These are phyloP conservation scores for Sequoiadendron giganteum DNA, from an alignment of 75 land plant genomes.

Conservation along the genomic window DNA sequence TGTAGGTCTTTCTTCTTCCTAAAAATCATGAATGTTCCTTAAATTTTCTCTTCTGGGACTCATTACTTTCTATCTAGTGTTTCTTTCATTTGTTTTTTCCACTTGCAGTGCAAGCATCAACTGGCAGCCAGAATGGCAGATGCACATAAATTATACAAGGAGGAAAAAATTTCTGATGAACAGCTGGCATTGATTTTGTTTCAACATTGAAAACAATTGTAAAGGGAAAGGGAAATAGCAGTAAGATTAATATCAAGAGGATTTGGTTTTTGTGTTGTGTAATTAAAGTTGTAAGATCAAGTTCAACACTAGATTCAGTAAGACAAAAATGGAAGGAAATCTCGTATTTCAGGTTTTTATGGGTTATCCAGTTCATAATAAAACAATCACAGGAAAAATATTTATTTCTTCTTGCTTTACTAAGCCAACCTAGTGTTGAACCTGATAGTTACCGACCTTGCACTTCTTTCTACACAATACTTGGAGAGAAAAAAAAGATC, in stretches of 20 bases:
- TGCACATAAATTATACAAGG: constrained; percentile 49
- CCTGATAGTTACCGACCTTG: background rate
- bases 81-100: background rate
- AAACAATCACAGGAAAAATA: background rate
- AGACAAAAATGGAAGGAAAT: background rate
- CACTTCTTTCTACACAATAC: background rate
- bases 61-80: background rate
- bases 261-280: background rate
- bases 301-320: background rate
- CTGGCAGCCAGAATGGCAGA: constrained; percentile 92
- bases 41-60: background rate
- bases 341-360: background rate
- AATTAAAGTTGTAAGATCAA: background rate
- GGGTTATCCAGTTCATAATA: background rate
- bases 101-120: constrained; percentile 92
- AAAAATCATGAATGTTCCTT: background rate
- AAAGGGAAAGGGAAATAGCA: background rate
- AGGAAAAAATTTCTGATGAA: constrained; percentile 75
- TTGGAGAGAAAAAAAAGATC: background rate
- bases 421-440: background rate
- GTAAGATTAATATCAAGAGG: background rate
- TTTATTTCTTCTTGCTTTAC: background rate
- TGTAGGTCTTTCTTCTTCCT: constrained; percentile 40
- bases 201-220: constrained; percentile 24
- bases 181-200: constrained; percentile 72